Percentiles rank a stretch among this genome's conserved stretches.
Evolutionary conservation across 208 protist species (phyloP).

Genomic region (Leishmania guyanensis): DNA sequence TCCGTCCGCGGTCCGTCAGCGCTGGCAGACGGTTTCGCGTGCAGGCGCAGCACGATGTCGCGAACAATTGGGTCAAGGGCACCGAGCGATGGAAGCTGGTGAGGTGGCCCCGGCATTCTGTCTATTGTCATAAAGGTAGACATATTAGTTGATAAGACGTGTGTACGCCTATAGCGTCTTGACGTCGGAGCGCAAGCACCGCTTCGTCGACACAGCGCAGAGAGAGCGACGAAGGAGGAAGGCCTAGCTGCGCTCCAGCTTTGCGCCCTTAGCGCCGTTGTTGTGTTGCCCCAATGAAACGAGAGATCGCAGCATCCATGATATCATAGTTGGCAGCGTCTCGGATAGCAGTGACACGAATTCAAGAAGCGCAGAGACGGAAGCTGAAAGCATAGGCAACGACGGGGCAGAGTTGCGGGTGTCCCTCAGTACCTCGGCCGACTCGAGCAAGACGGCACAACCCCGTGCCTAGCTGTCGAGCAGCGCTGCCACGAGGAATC

Average conservation of each 20-base stretch:
- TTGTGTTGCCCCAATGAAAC: not conserved
- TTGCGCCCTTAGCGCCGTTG: not conserved
- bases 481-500: constrained; percentile 6
- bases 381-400: not conserved
- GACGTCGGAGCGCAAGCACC: constrained; percentile 18
- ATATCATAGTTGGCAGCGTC: constrained; percentile 14
- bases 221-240: constrained; percentile 16
- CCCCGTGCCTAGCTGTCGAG: constrained; percentile 1
- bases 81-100: not conserved
- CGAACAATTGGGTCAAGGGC: constrained; percentile 1
- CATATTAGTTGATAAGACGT: not conserved
- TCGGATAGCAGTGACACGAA: constrained; percentile 12
- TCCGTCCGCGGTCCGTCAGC: not conserved
- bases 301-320: constrained; percentile 29
- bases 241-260: not conserved
- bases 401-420: not conserved
- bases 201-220: not conserved
- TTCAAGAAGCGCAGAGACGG: not conserved
- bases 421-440: not conserved
- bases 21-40: not conserved
- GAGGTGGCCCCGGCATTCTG: not conserved
- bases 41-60: not conserved
- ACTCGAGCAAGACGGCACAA: not conserved
- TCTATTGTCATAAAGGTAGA: not conserved
- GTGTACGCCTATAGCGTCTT: constrained; percentile 23